phyloP scores from a whole-genome alignment of 495 filamentous ascomycete species.

The Lasiosphaeria miniovina region DNA sequence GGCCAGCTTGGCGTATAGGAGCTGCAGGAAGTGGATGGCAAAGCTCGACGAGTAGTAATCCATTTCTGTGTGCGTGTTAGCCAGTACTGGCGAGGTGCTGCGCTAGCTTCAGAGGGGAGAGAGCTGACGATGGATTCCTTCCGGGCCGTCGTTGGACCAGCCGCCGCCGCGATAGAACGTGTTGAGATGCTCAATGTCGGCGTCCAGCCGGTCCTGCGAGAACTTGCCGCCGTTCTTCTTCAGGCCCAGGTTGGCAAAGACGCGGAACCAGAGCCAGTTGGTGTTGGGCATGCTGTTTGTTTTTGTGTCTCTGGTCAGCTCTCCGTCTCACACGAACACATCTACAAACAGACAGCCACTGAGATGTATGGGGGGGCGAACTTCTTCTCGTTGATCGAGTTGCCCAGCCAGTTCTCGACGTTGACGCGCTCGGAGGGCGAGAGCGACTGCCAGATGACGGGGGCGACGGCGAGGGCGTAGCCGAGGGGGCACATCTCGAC shows the following conservation, averaged over 20 bases:
- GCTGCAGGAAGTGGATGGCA: constrained; percentile 73
- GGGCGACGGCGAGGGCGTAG: constrained; percentile 61
- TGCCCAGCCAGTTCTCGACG: constrained; percentile 64
- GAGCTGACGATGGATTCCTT: constrained; percentile 59
- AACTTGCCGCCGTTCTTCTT: constrained; percentile 66
- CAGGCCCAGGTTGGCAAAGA: constrained; percentile 76
- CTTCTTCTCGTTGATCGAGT: constrained; percentile 71
- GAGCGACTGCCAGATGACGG: constrained; percentile 66
- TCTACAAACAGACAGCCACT: background rate
- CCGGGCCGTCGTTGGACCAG: constrained; percentile 78
- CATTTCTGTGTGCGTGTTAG: constrained; percentile 48
- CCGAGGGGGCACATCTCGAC: constrained; percentile 77
- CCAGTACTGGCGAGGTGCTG: constrained; percentile 1
- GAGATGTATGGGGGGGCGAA: constrained; percentile 18
- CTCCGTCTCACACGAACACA: background rate
- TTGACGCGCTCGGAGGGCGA: constrained; percentile 55
- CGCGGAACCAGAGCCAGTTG: constrained; percentile 74
- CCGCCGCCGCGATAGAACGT: constrained; percentile 76
- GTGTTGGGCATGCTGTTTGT: constrained; percentile 52
- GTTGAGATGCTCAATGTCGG: constrained; percentile 72
- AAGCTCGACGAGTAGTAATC: constrained; percentile 82
- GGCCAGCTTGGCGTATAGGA: constrained; percentile 72
- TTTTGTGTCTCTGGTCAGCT: too few species aligned
- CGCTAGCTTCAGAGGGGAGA: background rate
- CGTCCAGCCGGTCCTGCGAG: constrained; percentile 62